Evolutionary conservation across 495 filamentous ascomycete species (phyloP), one percentile per base, ranked within the genome.

Genomic region (Trichoderma gamsii): DNA sequence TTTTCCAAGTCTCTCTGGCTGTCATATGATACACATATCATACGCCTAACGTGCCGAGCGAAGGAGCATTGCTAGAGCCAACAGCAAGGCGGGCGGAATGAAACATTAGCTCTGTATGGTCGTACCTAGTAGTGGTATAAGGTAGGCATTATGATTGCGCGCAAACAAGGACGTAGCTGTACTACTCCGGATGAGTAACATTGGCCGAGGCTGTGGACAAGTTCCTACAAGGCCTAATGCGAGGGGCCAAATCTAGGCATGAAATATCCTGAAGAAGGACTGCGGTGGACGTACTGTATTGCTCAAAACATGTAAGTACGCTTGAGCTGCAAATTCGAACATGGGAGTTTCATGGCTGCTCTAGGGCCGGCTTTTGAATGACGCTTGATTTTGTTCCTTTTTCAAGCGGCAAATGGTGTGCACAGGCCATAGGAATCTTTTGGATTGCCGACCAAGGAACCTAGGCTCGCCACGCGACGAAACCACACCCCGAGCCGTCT

Each of bases 341-440:
- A 32, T 18, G 12, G 27, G 23, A 15, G 12, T 4, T 61, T 61
- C n/a, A 21, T 32, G 13, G 23, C 16, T 18, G 27, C 3, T 0
- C 25, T 61, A 9, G 16, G 16, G 23, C 27, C 11, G 25, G 12
- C 25, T 32, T 32, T 11, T 29, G n/a, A 18, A 25, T 4, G 23
- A 32, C 12, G n/a, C 4, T 32, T 29, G 29, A 1, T 18, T 32
- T 32, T 32, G 15, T 11, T 29, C 27, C 16, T 29, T 29, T 16
- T 15, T 23, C 4, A 12, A 32, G 56, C 56, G 56, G 23, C 25
- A 61, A 32, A 25, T 18, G 27, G 56, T 23, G 51, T 61, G 56
- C 56, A 61, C 56, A 61, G 56, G 56, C 56, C 56, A 61, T 61
- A 61, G 56, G 25, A 61, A 61, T 61, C 25, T 61, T 32, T 52